Conservation (phyloP, 257 asterid genomes). For the Fraxinus excelsior region DNA sequence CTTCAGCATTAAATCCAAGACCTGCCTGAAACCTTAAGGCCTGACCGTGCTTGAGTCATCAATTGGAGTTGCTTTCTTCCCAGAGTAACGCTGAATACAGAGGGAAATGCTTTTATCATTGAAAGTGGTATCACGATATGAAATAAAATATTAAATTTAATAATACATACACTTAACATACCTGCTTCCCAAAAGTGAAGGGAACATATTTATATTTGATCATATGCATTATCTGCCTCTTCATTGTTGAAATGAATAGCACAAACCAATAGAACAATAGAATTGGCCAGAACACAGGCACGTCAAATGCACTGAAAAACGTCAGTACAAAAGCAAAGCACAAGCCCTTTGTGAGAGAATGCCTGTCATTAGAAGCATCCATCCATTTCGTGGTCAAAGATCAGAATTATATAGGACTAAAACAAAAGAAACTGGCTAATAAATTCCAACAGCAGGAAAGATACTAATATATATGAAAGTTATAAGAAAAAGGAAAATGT, state of each 20-base stretch:
- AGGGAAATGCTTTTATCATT: conserved; percentile 13
- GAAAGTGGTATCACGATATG: not conserved
- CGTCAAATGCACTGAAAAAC: conserved; percentile 90
- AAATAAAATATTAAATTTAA: not conserved
- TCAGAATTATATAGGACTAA: not conserved
- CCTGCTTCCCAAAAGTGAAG: conserved; percentile 93
- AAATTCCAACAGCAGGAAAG: not conserved
- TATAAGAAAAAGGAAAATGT: not conserved
- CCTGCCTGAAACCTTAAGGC: conserved; percentile 54
- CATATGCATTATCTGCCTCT: conserved; percentile 99
- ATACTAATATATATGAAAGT: not conserved
- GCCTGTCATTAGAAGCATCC: conserved; percentile 50
- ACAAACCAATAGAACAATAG: conserved; percentile 89
- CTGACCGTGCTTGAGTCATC: conserved; percentile 54
- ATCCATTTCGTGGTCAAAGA: conserved; percentile 12
- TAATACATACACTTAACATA: conserved; percentile 23
- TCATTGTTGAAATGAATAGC: conserved; percentile 86
- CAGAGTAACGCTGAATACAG: conserved; percentile 68
- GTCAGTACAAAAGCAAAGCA: conserved; percentile 77
- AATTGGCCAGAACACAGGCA: conserved; percentile 99
- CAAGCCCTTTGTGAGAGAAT: conserved; percentile 79
- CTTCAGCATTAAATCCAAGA: conserved; percentile 32
- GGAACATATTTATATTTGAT: conserved; percentile 89
- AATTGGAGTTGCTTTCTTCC: conserved; percentile 64
- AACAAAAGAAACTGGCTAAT: not conserved